Evolutionary conservation across 805 yeast genomes (phyloP).

Genomic region (Candida saitoana): DNA sequence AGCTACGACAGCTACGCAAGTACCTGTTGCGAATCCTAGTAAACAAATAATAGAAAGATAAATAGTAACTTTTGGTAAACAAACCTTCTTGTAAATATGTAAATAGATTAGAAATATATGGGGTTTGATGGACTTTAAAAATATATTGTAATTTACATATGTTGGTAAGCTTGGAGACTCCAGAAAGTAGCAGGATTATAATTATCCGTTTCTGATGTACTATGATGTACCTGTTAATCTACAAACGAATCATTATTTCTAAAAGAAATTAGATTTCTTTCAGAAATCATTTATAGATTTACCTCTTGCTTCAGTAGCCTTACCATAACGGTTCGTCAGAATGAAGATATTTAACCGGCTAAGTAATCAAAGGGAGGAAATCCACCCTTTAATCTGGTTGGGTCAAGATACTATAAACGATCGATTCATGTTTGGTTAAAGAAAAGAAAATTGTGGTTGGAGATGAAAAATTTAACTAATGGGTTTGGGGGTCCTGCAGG

Average conservation of each 20-base stretch:
- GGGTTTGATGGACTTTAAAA: too few relatives aligned
- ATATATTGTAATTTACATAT: too few relatives aligned
- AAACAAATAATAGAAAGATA: too few relatives aligned
- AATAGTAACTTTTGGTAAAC: too few relatives aligned
- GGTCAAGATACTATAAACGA: constrained; percentile 15
- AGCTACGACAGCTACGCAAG: too few relatives aligned
- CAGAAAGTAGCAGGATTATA: constrained; percentile 34
- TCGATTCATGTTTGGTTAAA: too few relatives aligned
- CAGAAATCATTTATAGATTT: constrained; percentile 4
- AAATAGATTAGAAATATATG: neutral
- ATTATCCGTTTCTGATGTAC: constrained; percentile 41
- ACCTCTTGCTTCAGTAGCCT: constrained; percentile 34
- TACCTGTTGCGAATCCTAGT: too few relatives aligned
- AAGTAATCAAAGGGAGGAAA: neutral
- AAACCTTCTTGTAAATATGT: neutral
- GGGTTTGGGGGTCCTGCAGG: neutral
- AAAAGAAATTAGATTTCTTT: too few relatives aligned
- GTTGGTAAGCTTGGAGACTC: constrained; percentile 51
- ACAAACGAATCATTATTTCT: constrained; percentile 8
- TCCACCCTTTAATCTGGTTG: constrained; percentile 10
- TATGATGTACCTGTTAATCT: constrained; percentile 40
- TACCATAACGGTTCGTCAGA: constrained; percentile 42
- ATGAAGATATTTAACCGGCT: constrained; percentile 28
- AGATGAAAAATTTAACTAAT: too few relatives aligned
- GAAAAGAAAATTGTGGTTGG: too few relatives aligned